A percentile compares a stretch with the other conserved stretches of the same genome.
Evolutionary conservation across 2,329 filamentous ascomycete species (phyloP).

Genomic region (Seiridium unicorne): DNA sequence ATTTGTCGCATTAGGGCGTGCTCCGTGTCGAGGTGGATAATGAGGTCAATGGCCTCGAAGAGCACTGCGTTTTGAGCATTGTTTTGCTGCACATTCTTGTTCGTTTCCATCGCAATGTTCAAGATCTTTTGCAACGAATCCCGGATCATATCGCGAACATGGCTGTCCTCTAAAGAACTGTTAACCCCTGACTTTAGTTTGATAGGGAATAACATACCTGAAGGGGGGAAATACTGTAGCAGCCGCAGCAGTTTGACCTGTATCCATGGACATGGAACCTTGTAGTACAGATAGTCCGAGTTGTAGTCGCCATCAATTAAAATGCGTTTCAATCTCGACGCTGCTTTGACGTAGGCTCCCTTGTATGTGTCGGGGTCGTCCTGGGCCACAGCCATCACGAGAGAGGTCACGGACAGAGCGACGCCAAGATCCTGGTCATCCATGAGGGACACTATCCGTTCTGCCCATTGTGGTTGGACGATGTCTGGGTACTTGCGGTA

Average conservation of each 20-base stretch:
- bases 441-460: constrained; percentile 98
- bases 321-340: constrained; percentile 83
- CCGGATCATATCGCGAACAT: constrained; percentile 87
- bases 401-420: constrained; percentile 88
- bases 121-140: constrained; percentile 89
- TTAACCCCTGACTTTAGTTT: constrained; percentile 16
- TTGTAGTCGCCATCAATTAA: constrained; percentile 88
- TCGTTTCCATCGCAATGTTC: constrained; percentile 86
- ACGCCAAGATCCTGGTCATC: constrained; percentile 94
- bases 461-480: constrained; percentile 94
- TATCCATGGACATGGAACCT: constrained; percentile 98
- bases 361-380: constrained; percentile 94
- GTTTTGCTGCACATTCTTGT: constrained; percentile 98
- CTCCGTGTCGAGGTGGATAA: constrained; percentile 96
- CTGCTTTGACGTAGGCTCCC: constrained; percentile 91
- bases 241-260: constrained; percentile 91
- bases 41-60: constrained; percentile 97
- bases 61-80: constrained; percentile 97
- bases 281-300: constrained; percentile 95
- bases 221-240: constrained; percentile 94
- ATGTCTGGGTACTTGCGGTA: constrained; percentile 95
- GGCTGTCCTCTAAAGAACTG: constrained; percentile 71
- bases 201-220: constrained; percentile 54
- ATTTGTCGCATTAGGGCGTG: constrained; percentile 95
- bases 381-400: constrained; percentile 92